phyloP scores from a whole-genome alignment of 306 rosid species.

The Vigna trinervia region DNA sequence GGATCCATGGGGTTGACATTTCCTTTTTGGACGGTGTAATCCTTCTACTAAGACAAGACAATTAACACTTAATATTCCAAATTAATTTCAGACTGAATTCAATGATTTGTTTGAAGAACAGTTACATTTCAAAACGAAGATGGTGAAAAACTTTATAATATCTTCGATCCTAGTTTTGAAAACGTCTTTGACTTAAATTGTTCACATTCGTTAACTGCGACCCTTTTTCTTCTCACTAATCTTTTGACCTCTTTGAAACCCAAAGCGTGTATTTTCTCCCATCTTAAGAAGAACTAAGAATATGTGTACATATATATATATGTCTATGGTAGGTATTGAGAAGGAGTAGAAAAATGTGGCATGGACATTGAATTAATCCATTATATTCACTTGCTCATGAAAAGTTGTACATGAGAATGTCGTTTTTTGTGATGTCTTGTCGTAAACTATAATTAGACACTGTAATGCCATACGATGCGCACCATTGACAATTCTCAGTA shows the following conservation, averaged over 20 bases:
- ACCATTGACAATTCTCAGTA: neutral
- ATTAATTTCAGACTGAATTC: neutral
- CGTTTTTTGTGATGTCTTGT: conserved; percentile 49
- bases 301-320: no score
- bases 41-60: neutral
- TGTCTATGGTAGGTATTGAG: conserved; percentile 56
- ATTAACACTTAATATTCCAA: neutral
- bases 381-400: conserved; percentile 43
- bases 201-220: conserved; percentile 40
- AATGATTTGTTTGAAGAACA: neutral
- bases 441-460: conserved; percentile 40
- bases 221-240: conserved; percentile 51
- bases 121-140: neutral
- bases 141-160: conserved; percentile 18
- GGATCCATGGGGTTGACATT: conserved; percentile 69
- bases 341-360: conserved; percentile 49
- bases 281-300: conserved; percentile 23
- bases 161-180: conserved; percentile 42
- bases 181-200: conserved; percentile 87
- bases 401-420: conserved; percentile 1
- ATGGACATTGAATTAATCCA: conserved; percentile 58
- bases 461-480: conserved; percentile 29
- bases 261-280: conserved; percentile 64
- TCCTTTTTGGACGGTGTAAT: conserved; percentile 59
- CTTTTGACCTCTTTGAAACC: conserved; percentile 66